These are phyloP conservation scores for Combretum micranthum DNA, from an alignment of 345 rosid species.

Conservation along the genomic window DNA sequence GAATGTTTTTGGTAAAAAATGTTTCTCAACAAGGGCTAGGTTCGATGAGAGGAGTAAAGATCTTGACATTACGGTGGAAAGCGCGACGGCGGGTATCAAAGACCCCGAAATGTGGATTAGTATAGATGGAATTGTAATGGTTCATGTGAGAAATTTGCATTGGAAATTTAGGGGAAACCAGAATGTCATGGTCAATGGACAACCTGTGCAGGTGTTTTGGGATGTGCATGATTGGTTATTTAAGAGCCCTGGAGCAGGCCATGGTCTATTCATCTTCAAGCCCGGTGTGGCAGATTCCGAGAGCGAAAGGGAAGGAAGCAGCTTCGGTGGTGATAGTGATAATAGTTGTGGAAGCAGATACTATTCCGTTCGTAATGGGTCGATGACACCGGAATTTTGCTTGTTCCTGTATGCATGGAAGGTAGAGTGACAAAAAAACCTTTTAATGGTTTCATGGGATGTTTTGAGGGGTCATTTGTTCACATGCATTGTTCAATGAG, in stretches of 20 bases:
- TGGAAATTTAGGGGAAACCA: slow-evolving; percentile 97
- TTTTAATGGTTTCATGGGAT: not conserved
- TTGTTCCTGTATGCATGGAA: slow-evolving; percentile 89
- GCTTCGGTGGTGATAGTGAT: slow-evolving; percentile 46
- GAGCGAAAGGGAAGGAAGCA: slow-evolving; percentile 50
- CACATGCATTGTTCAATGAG: too few species aligned
- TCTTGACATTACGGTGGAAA: slow-evolving; percentile 78
- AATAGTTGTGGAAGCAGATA: slow-evolving; percentile 53
- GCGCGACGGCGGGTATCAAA: slow-evolving; percentile 45
- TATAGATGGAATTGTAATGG: slow-evolving; percentile 65
- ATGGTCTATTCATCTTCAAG: slow-evolving; percentile 82
- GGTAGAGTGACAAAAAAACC: slow-evolving; percentile 42
- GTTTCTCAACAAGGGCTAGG: slow-evolving; percentile 61
- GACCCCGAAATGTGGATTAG: slow-evolving; percentile 97
- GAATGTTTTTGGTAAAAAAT: slow-evolving; percentile 72
- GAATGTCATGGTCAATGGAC: slow-evolving; percentile 68
- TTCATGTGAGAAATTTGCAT: slow-evolving; percentile 76
- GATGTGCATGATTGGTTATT: slow-evolving; percentile 98
- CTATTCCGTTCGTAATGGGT: slow-evolving; percentile 36
- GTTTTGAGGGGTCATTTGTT: too few species aligned
- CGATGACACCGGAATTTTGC: slow-evolving; percentile 51
- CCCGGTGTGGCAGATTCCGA: slow-evolving; percentile 48
- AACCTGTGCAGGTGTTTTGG: slow-evolving; percentile 72
- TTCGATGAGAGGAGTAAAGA: slow-evolving; percentile 62
- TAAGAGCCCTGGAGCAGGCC: slow-evolving; percentile 45